phyloP scores from a whole-genome alignment of 2,329 filamentous ascomycete genomes.

The Calonectria ilicicola region DNA sequence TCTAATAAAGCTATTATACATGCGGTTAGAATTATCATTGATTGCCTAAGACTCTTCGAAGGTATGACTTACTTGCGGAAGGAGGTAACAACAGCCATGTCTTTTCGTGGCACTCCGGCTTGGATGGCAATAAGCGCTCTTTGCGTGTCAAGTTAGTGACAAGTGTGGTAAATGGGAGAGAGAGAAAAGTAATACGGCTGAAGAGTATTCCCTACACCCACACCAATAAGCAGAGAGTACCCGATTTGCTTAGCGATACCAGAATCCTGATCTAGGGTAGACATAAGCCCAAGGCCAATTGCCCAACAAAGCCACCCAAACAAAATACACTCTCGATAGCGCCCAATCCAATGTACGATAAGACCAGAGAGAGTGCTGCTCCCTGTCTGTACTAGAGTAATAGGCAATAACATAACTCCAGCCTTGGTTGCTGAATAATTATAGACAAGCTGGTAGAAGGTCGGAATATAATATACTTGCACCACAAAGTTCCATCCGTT shows the following conservation, averaged over 20 bases:
- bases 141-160: background rate
- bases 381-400: background rate
- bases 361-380: conserved; percentile 56
- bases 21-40: background rate
- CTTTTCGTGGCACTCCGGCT: conserved; percentile 63
- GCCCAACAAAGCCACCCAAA: conserved; percentile 66
- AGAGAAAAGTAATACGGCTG: conserved; percentile 57
- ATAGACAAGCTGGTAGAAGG: conserved; percentile 52
- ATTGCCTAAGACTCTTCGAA: background rate
- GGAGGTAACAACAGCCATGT: conserved; percentile 59
- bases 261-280: conserved; percentile 60
- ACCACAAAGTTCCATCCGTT: conserved; percentile 71
- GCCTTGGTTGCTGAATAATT: background rate
- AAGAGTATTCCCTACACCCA: conserved; percentile 64
- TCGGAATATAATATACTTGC: conserved; percentile 63
- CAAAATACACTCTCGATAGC: conserved; percentile 66
- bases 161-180: background rate
- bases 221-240: conserved; percentile 63
- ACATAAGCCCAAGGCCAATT: conserved; percentile 64
- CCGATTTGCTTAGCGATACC: conserved; percentile 66
- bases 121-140: conserved; percentile 66
- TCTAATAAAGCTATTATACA: conserved; percentile 49
- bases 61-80: conserved; percentile 52
- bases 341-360: conserved; percentile 63
- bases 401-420: background rate